These are phyloP conservation scores for Phytophthora pistaciae DNA, from an alignment of 352 stramenopile genomes.

Conservation along the genomic window DNA sequence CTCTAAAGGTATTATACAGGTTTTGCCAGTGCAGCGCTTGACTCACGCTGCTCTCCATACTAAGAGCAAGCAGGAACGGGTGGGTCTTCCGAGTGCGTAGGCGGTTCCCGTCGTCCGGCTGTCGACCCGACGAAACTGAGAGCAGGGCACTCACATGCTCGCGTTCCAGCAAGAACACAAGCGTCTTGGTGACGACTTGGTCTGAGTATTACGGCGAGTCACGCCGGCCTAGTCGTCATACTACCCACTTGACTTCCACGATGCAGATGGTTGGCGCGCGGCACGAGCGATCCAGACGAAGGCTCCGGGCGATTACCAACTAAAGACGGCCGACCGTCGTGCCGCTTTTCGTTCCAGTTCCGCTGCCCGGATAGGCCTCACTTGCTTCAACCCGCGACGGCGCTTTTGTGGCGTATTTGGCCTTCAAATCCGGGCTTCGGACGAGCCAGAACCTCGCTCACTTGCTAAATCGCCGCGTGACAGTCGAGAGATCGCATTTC, in stretches of 20 bases:
- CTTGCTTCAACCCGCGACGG: neutral
- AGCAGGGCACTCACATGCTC: slow-evolving; percentile 23
- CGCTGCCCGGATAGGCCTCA: slow-evolving; percentile 11
- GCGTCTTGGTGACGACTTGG: slow-evolving; percentile 20
- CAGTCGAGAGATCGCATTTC: slow-evolving; percentile 7
- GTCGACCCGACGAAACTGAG: slow-evolving; percentile 27
- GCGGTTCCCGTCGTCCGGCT: slow-evolving; percentile 22
- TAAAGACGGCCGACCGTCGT: slow-evolving; percentile 4
- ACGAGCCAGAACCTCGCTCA: slow-evolving; percentile 17
- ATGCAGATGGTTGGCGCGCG: slow-evolving; percentile 13
- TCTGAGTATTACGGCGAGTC: slow-evolving; percentile 19
- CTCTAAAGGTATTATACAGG: neutral
- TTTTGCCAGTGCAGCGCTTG: slow-evolving; percentile 19
- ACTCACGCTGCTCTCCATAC: slow-evolving; percentile 26
- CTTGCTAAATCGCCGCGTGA: slow-evolving; percentile 22
- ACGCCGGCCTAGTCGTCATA: slow-evolving; percentile 6
- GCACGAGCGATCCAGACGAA: neutral
- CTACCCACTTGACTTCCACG: slow-evolving; percentile 25
- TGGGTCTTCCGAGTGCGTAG: neutral
- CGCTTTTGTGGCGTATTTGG: slow-evolving; percentile 4
- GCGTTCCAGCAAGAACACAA: slow-evolving; percentile 11
- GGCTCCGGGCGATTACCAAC: neutral
- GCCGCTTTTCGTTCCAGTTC: slow-evolving; percentile 36
- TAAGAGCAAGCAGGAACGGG: neutral
- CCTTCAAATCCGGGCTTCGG: slow-evolving; percentile 24